Evolutionary conservation across 2,329 filamentous ascomycete species (phyloP), one percentile per base, ranked within the genome.

Genomic region (Pyrenophora seminiperda): DNA sequence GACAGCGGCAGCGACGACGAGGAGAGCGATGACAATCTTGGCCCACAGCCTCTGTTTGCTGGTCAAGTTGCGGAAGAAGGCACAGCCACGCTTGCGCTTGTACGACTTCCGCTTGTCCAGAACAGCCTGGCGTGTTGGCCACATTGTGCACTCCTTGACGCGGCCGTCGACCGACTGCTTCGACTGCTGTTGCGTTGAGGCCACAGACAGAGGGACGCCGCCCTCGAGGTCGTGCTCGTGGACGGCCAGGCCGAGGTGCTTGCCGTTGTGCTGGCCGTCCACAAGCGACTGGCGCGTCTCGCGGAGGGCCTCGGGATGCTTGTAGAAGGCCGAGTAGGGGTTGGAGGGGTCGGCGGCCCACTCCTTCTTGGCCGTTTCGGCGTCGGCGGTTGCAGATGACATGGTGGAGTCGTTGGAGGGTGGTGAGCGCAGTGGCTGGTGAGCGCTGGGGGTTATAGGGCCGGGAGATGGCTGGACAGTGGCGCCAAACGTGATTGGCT

Each of bases 61-160:
- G 62, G 56, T 73, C 59, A 77, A 58, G 50, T 62, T 66, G 41
- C 66, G 62, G 73, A 77, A 77, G 32, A 70, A 68, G 39, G 69
- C 71, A 59, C 72, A 76, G 55, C 72, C 72, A 40, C 66, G 68
- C 39, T 62, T 63, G 37, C 72, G 65, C 66, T 75, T 71, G 61
- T 71, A 69, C 32, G 57, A 59, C 62, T 70, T 71, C 48, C 72
- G 70, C 62, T 73, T 74, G 58, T 76, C 72, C 59, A 75, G 68
- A 48, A 80, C 72, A 24, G 77, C 76, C 63, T 77, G 73, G 57
- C 74, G 73, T 33, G 76, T 76, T 6, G 78, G 78, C 78, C 78
- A 80, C 76, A 80, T 79, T 56, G 73, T 76, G 73, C 77, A 79
- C 53, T 80, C 78, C 63, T 78, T 77, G 58, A 64, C 59, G 44